Conservation (phyloP, 2,329 filamentous ascomycete genomes). For the Trichoderma breve region DNA sequence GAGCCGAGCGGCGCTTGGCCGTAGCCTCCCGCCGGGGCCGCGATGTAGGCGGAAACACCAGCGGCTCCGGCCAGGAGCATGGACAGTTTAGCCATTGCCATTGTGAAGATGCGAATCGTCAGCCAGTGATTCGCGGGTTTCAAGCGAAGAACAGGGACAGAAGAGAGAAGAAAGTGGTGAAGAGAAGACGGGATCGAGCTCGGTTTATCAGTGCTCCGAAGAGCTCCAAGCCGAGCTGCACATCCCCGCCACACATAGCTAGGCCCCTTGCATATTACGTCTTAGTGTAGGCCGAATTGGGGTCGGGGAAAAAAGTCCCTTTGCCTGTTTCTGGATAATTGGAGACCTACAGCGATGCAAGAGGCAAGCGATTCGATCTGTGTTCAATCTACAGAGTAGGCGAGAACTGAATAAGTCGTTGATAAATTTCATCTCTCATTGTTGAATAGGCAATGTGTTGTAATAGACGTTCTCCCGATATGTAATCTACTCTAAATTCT, state of each 20-base stretch:
- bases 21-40: background rate
- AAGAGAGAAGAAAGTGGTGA: background rate
- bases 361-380: background rate
- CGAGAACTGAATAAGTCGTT: background rate
- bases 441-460: background rate
- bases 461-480: background rate
- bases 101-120: background rate
- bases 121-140: background rate
- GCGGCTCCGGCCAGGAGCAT: conserved; percentile 16
- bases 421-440: background rate
- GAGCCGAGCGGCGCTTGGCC: conserved; percentile 6
- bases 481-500: background rate
- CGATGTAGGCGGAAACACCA: conserved; percentile 10
- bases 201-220: conserved; percentile 4
- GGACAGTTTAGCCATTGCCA: conserved; percentile 14
- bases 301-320: background rate
- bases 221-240: conserved; percentile 8
- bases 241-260: background rate
- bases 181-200: background rate
- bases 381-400: background rate
- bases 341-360: background rate
- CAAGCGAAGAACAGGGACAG: background rate
- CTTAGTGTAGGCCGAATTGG: background rate
- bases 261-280: conserved; percentile 5
- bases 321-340: background rate